These are phyloP conservation scores for Allium sativum DNA, from an alignment of 106 monocot genomes.

Conservation along the genomic window DNA sequence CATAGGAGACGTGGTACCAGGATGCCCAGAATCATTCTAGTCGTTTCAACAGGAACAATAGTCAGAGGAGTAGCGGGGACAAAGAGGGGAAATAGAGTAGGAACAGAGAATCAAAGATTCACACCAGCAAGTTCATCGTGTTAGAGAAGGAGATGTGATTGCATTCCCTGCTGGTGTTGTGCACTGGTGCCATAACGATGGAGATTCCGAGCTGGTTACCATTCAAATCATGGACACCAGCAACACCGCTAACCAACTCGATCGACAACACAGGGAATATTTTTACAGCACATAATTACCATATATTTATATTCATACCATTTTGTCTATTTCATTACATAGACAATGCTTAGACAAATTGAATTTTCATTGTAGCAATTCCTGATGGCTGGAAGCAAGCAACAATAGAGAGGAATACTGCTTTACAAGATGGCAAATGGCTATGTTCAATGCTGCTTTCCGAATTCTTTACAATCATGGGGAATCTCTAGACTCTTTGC, in stretches of 20 bases:
- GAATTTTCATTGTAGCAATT: constrained; percentile 14
- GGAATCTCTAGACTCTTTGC: too few species aligned
- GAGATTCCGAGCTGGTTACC: constrained; percentile 29
- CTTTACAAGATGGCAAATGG: too few species aligned
- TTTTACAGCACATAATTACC: too few species aligned
- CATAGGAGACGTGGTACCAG: constrained; percentile 7
- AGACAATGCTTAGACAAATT: not conserved
- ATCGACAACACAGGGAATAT: constrained; percentile 20
- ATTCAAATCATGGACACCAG: constrained; percentile 30
- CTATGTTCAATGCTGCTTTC: too few species aligned
- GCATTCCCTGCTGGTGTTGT: constrained; percentile 47
- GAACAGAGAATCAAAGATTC: constrained; percentile 25
- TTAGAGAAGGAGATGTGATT: constrained; percentile 46
- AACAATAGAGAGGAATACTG: not conserved
- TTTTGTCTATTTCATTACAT: not conserved
- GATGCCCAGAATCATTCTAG: constrained; percentile 9
- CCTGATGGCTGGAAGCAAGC: constrained; percentile 26
- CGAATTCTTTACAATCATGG: too few species aligned
- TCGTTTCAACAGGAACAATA: constrained; percentile 9
- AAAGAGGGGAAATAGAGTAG: not conserved
- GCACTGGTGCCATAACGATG: constrained; percentile 58
- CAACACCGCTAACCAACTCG: constrained; percentile 57
- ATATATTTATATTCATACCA: not conserved
- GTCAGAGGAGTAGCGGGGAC: too few species aligned
- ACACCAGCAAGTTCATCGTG: constrained; percentile 42